Evolutionary conservation across 306 rosid genomes (phyloP).

Genomic region (Fagus crenata): DNA sequence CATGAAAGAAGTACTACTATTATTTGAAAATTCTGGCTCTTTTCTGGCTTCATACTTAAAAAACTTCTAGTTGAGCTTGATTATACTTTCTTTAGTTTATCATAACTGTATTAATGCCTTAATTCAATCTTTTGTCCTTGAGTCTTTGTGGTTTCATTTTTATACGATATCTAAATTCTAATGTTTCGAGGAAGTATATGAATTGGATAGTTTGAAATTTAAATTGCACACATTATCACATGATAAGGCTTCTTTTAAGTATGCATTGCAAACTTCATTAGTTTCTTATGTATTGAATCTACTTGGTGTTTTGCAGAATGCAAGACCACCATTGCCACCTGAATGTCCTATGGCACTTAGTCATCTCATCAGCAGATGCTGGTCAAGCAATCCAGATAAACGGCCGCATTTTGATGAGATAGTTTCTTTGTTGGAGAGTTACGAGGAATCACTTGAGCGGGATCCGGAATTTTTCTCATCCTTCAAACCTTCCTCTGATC

Average conservation of each 20-base stretch:
- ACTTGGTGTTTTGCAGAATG: slow-evolving; percentile 61
- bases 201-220: not conserved
- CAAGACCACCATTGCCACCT: slow-evolving; percentile 85
- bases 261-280: not conserved
- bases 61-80: not conserved
- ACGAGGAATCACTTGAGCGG: slow-evolving; percentile 49
- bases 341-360: slow-evolving; percentile 77
- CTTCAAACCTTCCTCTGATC: slow-evolving; percentile 39
- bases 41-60: not conserved
- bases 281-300: slow-evolving; percentile 1
- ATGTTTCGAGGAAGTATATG: not conserved
- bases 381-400: slow-evolving; percentile 73
- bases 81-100: not conserved
- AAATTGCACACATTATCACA: not conserved
- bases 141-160: not conserved
- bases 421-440: slow-evolving; percentile 61
- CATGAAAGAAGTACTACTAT: not conserved
- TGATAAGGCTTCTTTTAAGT: not conserved
- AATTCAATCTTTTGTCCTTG: not conserved
- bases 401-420: slow-evolving; percentile 84
- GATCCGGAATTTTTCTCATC: slow-evolving; percentile 71
- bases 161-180: not conserved
- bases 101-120: not conserved
- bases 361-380: slow-evolving; percentile 71
- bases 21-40: not conserved